These are phyloP conservation scores for Raffaelea albimanens DNA, from an alignment of 2,329 filamentous ascomycete species.

Conservation along the genomic window DNA sequence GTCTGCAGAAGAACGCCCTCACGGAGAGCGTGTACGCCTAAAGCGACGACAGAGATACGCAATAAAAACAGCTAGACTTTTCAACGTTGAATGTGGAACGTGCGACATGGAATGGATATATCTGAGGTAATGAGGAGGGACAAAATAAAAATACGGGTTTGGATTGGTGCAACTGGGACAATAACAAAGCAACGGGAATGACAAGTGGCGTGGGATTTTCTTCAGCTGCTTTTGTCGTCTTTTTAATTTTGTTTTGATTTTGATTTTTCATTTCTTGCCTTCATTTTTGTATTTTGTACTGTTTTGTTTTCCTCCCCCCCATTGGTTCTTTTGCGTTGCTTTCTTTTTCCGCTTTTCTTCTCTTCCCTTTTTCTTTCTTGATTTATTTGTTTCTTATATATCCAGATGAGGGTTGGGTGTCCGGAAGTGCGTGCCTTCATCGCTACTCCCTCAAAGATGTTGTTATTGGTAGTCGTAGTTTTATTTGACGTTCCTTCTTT, in stretches of 20 bases:
- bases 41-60: neutral
- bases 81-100: no score
- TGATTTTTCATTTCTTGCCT: neutral
- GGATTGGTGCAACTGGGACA: no score
- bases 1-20: constrained; percentile 73
- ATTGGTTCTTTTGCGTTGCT: neutral
- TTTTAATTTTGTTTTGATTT: neutral
- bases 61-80: neutral
- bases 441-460: no score
- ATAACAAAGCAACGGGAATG: no score
- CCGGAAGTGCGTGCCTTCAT: neutral
- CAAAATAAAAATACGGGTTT: no score
- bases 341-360: neutral
- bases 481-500: no score
- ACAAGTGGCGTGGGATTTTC: no score
- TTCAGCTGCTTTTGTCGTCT: neutral
- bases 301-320: neutral
- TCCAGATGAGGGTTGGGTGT: neutral
- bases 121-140: neutral
- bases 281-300: neutral
- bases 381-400: neutral
- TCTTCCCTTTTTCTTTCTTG: neutral
- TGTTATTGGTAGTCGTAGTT: no score
- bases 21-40: constrained; percentile 83
- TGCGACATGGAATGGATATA: neutral